Base-by-base conservation (phyloP, 148 eudicot species). In the Mesembryanthemum crystallinum region DNA sequence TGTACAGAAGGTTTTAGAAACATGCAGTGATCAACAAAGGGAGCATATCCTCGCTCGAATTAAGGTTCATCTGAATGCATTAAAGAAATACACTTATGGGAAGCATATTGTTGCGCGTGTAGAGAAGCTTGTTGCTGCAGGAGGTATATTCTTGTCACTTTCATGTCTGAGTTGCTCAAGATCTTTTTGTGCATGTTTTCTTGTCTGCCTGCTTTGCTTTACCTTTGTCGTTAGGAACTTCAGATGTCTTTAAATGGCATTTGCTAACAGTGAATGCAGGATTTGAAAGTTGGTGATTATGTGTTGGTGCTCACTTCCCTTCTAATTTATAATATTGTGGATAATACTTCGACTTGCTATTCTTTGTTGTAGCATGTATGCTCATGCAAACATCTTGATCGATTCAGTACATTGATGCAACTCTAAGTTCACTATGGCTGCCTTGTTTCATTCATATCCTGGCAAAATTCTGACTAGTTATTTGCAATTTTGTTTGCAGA, bases 21-120 rank as follows among this genome's bases (percentile, higher is more conserved):
- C 98, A 28, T 94, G 98, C 84, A 90, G 85, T 76, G 98, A 91
- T 84, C 89, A 91, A 81, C 84, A 90, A 57, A 86, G 97, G 27
- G 97, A 91, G 81, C 85, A 87, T 75, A 91, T 94, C 70, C 74
- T 94, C 35, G 85, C 92, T 7, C 85, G 97, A 43, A 94, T 94
- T 54, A 94, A 89, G 82, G 92, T 91, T 74, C 98, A 94, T 78
- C 64, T 94, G 80, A 94, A 88, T 82, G 97, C 94, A 37, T 76
- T 94, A 72, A 94, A 94, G 88, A 94, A 89, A 73, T 94, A 94
- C 86, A 94, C 98, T 35, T 94, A 91, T 25, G 97, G 98, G 49
- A 94, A 94, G 78, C 98, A 94, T 73, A 91, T 94, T 67, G 98
- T 94, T 78, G 91, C 97, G 59, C 98, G 98, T 75, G 98, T 94